These are phyloP conservation scores for Omphalea diandra DNA, from an alignment of 441 rosid genomes.

Conservation along the genomic window DNA sequence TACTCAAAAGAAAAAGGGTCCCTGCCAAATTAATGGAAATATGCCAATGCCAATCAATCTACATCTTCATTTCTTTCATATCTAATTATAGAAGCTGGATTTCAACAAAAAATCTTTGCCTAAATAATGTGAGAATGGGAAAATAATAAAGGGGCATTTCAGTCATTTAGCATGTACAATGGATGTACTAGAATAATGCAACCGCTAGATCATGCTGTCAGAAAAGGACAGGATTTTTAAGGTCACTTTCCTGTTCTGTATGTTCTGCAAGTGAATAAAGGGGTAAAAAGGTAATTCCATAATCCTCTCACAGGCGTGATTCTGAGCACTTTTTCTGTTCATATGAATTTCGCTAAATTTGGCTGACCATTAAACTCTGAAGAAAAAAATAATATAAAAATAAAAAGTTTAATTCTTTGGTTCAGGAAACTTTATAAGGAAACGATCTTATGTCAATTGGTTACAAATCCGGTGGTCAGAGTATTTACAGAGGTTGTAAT, in stretches of 20 bases:
- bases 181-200: conserved; percentile 11
- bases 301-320: too few species aligned
- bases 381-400: too few species aligned
- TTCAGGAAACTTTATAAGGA: too few species aligned
- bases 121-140: background rate
- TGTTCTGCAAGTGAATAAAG: too few species aligned
- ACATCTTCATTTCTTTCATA: conserved; percentile 6
- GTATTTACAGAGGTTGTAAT: too few species aligned
- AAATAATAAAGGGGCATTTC: conserved; percentile 16
- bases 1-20: background rate
- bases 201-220: conserved; percentile 26
- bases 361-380: too few species aligned
- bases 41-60: conserved; percentile 16
- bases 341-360: too few species aligned
- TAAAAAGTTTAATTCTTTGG: too few species aligned
- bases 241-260: too few species aligned
- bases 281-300: conserved; percentile 14
- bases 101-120: background rate
- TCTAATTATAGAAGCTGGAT: background rate
- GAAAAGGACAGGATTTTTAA: conserved; percentile 3
- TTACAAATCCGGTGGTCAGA: too few species aligned
- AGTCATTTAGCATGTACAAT: background rate
- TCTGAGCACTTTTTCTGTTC: too few species aligned
- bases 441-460: too few species aligned
- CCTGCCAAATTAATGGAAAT: conserved; percentile 12